These are phyloP conservation scores for Salix suchowensis DNA, from an alignment of 345 rosid genomes.

Conservation along the genomic window DNA sequence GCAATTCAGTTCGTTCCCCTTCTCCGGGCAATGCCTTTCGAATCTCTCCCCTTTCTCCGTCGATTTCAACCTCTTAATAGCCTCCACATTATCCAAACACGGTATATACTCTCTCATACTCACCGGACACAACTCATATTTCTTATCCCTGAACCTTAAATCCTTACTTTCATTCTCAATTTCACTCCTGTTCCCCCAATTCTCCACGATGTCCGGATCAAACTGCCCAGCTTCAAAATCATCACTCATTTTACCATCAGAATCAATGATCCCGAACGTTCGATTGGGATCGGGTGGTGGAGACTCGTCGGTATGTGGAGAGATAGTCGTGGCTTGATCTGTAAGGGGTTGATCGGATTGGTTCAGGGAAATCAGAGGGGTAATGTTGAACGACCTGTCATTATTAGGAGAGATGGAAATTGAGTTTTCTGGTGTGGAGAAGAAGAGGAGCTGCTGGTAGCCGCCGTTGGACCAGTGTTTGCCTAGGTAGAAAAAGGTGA, in stretches of 20 bases:
- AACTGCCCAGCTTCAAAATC: constrained; percentile 77
- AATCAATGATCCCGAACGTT: constrained; percentile 69
- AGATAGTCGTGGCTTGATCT: background rate
- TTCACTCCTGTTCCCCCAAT: constrained; percentile 38
- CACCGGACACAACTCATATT: constrained; percentile 49
- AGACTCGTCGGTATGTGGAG: constrained; percentile 29
- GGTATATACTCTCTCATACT: constrained; percentile 77
- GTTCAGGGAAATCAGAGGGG: constrained; percentile 38
- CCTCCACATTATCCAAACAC: constrained; percentile 78
- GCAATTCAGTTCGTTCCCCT: constrained; percentile 66
- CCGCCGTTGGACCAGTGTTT: constrained; percentile 69
- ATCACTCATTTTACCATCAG: constrained; percentile 78
- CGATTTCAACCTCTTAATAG: constrained; percentile 55
- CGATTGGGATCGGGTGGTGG: constrained; percentile 36
- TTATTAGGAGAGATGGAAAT: constrained; percentile 61
- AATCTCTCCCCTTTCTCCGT: constrained; percentile 76
- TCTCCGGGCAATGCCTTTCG: constrained; percentile 78
- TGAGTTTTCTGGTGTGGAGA: constrained; percentile 40
- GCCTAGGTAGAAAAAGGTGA: constrained; percentile 77
- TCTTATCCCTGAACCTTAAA: constrained; percentile 31
- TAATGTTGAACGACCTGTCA: constrained; percentile 40
- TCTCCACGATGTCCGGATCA: constrained; percentile 56
- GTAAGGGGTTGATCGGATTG: constrained; percentile 12
- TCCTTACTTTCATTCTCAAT: constrained; percentile 13
- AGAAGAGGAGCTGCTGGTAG: constrained; percentile 68